Base-by-base conservation (phyloP, 2,329 filamentous ascomycete species). In the Tolypocladium cylindrosporum region DNA sequence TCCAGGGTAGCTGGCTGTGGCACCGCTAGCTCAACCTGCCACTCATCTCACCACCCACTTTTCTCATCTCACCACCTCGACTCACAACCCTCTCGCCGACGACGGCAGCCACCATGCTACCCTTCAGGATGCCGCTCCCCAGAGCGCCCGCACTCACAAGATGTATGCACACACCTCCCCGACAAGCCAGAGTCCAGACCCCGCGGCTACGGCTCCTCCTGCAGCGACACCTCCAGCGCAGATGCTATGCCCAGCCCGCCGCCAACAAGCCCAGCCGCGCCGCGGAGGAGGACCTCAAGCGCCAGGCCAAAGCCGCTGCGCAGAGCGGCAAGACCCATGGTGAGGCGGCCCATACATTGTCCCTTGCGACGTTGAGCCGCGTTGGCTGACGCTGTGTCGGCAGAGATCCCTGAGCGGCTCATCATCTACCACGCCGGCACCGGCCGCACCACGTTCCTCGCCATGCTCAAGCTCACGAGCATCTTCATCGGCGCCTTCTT, bases 341-440 rank as follows among this genome's bases (percentile, higher is more conserved):
- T 70, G 5, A 5, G 31, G 31, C 16, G 19, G 27, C 14, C 4
- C 7, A 16, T 2, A 1, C 14, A 2, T 4, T 14, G 27, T 19
- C 7, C 45, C 11, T 36, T n/a, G 27, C 31, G 31, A 51, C 4
- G 4, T 2, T 19, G 31, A 11, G 9, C 48, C 6, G 48, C 48
- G 31, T n/a, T 1, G 13, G 13, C 24, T 24, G 2, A 55, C 1
- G 1, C 0, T 21, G 37, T 2, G 21, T 24, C n/a, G 9, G 14
- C 27, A 83, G 79, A 72, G 40, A 80, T 80, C 59, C 83, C 84
- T 0, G 78, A 83, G 61, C 75, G 75, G 16, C 68, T 92, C 36
- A 79, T 91, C 63, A 81, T 95, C 61, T 95, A 90, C 71, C 88
- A 91, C 72, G 85, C 85, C 56, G 89, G 90, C 56, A 87, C 83